phyloP scores from a whole-genome alignment of 2,329 filamentous ascomycete species.

The Elsinoe australis region DNA sequence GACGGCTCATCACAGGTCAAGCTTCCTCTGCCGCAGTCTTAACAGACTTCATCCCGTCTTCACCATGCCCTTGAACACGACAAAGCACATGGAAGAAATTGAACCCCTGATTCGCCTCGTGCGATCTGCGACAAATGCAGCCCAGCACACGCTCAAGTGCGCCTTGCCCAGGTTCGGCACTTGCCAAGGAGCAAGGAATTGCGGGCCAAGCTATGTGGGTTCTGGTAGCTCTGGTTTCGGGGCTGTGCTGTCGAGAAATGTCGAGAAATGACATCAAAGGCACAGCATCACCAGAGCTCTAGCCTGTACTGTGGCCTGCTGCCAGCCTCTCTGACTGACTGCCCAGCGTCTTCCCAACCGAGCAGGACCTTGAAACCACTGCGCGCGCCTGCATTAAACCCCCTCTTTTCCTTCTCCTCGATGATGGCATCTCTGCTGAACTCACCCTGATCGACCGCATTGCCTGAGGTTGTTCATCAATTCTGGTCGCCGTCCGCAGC shows the following conservation, averaged over 20 bases:
- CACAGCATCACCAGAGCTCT: not conserved
- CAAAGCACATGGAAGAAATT: not conserved
- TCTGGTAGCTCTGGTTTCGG: too few relatives aligned
- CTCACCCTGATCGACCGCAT: not conserved
- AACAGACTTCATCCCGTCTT: too few relatives aligned
- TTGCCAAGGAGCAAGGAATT: not conserved
- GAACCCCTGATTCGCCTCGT: slow-evolving; percentile 2
- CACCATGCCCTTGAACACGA: not conserved
- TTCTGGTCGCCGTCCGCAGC: not conserved
- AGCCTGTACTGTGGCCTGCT: too few relatives aligned
- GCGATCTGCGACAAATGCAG: too few relatives aligned
- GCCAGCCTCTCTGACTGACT: too few relatives aligned
- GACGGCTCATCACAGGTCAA: slow-evolving; percentile 2
- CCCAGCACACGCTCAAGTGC: too few relatives aligned
- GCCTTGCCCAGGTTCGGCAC: not conserved
- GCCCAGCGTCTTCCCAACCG: too few relatives aligned
- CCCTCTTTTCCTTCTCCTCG: slow-evolving; percentile 14
- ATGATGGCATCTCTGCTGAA: slow-evolving; percentile 4
- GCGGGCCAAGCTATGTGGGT: not conserved
- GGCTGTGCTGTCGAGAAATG: slow-evolving; percentile 4
- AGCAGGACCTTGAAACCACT: not conserved
- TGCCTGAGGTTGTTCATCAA: not conserved
- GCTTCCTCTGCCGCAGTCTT: slow-evolving; percentile 4
- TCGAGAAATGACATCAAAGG: slow-evolving; percentile 9
- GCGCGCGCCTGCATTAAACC: slow-evolving; percentile 13